These are phyloP conservation scores for Mortierella sp. DNA, from an alignment of 371 early-diverging fungal genomes.

Conservation along the genomic window DNA sequence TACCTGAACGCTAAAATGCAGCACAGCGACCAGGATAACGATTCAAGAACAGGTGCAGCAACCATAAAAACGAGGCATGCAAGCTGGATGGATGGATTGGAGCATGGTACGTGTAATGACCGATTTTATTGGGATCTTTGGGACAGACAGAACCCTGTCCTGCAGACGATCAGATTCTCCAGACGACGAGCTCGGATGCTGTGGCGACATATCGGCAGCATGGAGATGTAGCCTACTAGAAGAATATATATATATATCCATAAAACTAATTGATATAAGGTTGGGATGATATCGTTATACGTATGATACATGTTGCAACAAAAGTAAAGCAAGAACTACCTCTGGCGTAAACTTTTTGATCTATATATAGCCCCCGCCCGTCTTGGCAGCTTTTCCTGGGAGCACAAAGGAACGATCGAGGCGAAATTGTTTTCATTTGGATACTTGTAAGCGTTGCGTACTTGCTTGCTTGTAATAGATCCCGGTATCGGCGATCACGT, in stretches of 20 bases:
- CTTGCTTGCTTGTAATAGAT: too few species aligned
- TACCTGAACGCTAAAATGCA: conserved; percentile 11
- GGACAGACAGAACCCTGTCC: conserved; percentile 14
- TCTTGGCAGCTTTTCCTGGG: too few species aligned
- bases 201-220: conserved; percentile 28
- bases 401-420: too few species aligned
- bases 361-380: background rate
- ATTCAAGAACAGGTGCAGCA: background rate
- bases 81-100: conserved; percentile 18
- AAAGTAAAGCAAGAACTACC: too few species aligned
- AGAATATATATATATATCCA: background rate
- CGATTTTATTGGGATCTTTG: conserved; percentile 42
- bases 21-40: too few species aligned
- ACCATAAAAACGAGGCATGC: background rate
- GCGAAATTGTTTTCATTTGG: background rate
- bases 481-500: too few species aligned
- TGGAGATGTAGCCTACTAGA: background rate
- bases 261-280: background rate
- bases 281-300: too few species aligned
- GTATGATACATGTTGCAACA: too few species aligned
- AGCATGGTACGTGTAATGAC: conserved; percentile 32
- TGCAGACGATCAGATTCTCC: conserved; percentile 26
- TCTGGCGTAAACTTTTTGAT: too few species aligned
- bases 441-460: too few species aligned
- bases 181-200: conserved; percentile 30